phyloP scores from a whole-genome alignment of 139 green algal species.

The Picochlorum sp. region DNA sequence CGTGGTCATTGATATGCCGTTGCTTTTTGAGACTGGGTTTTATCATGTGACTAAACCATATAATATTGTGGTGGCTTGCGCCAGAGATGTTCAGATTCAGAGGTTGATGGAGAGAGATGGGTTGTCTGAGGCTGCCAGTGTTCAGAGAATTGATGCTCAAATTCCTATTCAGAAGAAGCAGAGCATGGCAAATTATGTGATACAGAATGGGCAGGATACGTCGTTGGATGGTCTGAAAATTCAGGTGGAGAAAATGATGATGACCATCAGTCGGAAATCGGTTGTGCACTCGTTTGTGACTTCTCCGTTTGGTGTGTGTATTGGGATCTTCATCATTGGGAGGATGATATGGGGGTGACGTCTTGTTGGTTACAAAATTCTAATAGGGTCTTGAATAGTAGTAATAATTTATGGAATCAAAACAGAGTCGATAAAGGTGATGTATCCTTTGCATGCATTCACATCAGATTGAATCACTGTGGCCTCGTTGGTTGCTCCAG shows the following conservation, averaged over 20 bases:
- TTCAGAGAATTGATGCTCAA: slow-evolving; percentile 41
- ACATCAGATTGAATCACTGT: slow-evolving; percentile 27
- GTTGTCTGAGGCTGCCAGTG: slow-evolving; percentile 30
- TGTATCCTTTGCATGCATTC: slow-evolving; percentile 22
- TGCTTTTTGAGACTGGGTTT: slow-evolving; percentile 72
- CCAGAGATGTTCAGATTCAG: slow-evolving; percentile 32
- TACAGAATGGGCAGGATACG: slow-evolving; percentile 48
- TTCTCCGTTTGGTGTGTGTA: slow-evolving; percentile 12
- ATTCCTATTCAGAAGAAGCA: slow-evolving; percentile 56
- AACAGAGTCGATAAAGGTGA: slow-evolving; percentile 33
- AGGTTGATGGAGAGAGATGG: slow-evolving; percentile 51
- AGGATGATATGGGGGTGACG: background rate
- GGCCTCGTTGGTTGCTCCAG: slow-evolving; percentile 16
- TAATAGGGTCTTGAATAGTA: background rate
- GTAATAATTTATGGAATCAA: slow-evolving; percentile 21
- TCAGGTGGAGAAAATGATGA: background rate
- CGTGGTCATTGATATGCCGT: slow-evolving; percentile 72
- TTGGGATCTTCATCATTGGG: background rate
- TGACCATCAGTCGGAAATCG: background rate
- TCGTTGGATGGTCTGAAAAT: slow-evolving; percentile 23
- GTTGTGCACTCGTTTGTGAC: slow-evolving; percentile 15
- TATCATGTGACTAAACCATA: slow-evolving; percentile 23
- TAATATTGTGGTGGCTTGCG: slow-evolving; percentile 49
- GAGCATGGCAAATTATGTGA: slow-evolving; percentile 33
- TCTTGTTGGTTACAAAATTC: background rate